phyloP scores from a whole-genome alignment of 192 early-diverging fungal genomes.

The Neocallimastix lanati region DNA sequence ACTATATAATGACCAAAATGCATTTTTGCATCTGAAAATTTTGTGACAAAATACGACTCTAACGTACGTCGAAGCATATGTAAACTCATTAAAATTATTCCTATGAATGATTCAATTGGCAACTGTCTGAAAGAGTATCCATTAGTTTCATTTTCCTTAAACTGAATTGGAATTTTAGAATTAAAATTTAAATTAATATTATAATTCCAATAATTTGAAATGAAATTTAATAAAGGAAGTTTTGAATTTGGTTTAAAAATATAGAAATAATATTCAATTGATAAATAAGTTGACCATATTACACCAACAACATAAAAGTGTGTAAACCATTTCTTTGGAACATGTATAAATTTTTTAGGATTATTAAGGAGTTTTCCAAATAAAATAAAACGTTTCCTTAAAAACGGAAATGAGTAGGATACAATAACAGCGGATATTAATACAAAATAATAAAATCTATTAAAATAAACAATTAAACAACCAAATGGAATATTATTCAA shows the following conservation, averaged over 20 bases:
- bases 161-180: not conserved
- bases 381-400: not conserved
- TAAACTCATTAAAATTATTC: not conserved
- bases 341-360: not conserved
- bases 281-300: not conserved
- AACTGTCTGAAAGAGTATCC: not conserved
- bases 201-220: not conserved
- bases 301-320: constrained; percentile 1
- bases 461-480: not conserved
- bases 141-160: not conserved
- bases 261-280: not conserved
- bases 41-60: not conserved
- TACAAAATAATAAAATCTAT: not conserved
- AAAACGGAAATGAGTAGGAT: not conserved
- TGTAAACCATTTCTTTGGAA: constrained; percentile 6
- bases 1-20: constrained; percentile 4
- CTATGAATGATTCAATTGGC: not conserved
- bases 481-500: not conserved
- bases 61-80: constrained; percentile 2
- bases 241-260: not conserved
- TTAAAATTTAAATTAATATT: not conserved
- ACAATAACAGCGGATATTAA: not conserved
- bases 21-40: constrained; percentile 2
- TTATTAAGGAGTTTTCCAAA: not conserved
- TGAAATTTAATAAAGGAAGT: not conserved